phyloP scores from a whole-genome alignment of 192 early-diverging fungal species.

The Lunasporangiospora selenospora region DNA sequence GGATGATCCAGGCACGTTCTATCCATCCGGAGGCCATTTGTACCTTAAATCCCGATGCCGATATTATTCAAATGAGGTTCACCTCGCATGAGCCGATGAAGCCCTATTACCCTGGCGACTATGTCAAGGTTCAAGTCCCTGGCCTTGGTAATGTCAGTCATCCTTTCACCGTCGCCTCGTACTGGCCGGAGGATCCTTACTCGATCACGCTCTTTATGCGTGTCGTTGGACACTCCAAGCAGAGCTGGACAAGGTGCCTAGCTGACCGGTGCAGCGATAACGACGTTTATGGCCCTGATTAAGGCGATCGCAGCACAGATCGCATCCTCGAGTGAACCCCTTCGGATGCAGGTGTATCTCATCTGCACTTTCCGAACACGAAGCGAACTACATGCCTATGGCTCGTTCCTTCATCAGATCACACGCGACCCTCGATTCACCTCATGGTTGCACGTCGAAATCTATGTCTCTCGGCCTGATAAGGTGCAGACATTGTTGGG shows the following conservation, averaged over 20 bases:
- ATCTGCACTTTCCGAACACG: conserved; percentile 39
- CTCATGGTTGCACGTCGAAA: conserved; percentile 27
- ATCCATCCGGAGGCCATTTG: conserved; percentile 24
- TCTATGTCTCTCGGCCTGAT: conserved; percentile 39
- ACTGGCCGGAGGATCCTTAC: conserved; percentile 47
- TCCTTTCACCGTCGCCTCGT: conserved; percentile 41
- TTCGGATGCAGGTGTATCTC: conserved; percentile 30
- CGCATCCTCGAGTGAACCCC: conserved; percentile 13
- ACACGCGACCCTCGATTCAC: conserved; percentile 36
- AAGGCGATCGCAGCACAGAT: conserved; percentile 39
- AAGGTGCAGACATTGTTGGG: conserved; percentile 35
- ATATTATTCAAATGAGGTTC: conserved; percentile 36
- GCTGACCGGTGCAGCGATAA: conserved; percentile 34
- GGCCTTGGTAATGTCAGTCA: conserved; percentile 30
- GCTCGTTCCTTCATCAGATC: conserved; percentile 31
- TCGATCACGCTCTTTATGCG: conserved; percentile 39
- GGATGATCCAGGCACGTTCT: conserved; percentile 39
- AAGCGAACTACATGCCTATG: conserved; percentile 33
- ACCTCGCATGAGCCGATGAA: conserved; percentile 43
- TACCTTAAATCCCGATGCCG: conserved; percentile 30
- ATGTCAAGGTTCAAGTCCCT: conserved; percentile 35
- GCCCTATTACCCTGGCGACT: conserved; percentile 44
- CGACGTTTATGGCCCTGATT: conserved; percentile 33
- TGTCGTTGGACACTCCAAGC: conserved; percentile 21
- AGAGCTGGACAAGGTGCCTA: conserved; percentile 27